phyloP scores from a whole-genome alignment of 352 stramenopile genomes.

The Pythium myriotylum region DNA sequence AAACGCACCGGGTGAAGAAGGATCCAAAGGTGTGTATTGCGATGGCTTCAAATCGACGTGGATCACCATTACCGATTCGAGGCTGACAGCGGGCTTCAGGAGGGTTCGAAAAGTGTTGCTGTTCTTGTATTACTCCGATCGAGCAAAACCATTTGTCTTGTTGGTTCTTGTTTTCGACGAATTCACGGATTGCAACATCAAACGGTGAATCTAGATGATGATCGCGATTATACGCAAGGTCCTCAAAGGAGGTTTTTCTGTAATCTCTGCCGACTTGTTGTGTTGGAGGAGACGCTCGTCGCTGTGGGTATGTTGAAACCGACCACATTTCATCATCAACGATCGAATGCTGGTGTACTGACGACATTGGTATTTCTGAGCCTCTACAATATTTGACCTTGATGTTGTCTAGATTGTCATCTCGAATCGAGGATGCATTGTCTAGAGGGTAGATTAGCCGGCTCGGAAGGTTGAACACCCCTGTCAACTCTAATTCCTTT shows the following conservation, averaged over 20 bases:
- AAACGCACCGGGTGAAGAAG: slow-evolving; percentile 49
- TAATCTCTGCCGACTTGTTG: too few relatives aligned
- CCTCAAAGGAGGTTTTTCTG: too few relatives aligned
- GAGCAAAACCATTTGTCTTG: slow-evolving; percentile 27
- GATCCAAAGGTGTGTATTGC: slow-evolving; percentile 52
- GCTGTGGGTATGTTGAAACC: too few relatives aligned
- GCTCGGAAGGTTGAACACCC: slow-evolving; percentile 13
- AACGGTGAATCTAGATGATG: slow-evolving; percentile 26
- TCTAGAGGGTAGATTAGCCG: not conserved
- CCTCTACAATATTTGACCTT: too few relatives aligned
- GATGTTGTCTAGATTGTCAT: too few relatives aligned
- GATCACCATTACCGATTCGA: not conserved
- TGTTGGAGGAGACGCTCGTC: too few relatives aligned
- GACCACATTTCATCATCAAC: too few relatives aligned
- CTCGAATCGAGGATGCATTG: not conserved
- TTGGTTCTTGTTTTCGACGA: not conserved
- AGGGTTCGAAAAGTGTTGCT: not conserved
- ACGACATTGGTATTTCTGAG: too few relatives aligned
- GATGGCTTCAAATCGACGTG: slow-evolving; percentile 28
- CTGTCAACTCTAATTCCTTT: slow-evolving; percentile 15
- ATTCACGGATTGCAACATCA: slow-evolving; percentile 22
- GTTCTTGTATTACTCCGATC: not conserved
- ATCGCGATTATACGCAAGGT: not conserved
- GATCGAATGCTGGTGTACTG: too few relatives aligned
- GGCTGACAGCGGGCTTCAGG: slow-evolving; percentile 1